These are phyloP conservation scores for Alternaria brassicicola DNA, from an alignment of 2,329 filamentous ascomycete species.

Conservation along the genomic window DNA sequence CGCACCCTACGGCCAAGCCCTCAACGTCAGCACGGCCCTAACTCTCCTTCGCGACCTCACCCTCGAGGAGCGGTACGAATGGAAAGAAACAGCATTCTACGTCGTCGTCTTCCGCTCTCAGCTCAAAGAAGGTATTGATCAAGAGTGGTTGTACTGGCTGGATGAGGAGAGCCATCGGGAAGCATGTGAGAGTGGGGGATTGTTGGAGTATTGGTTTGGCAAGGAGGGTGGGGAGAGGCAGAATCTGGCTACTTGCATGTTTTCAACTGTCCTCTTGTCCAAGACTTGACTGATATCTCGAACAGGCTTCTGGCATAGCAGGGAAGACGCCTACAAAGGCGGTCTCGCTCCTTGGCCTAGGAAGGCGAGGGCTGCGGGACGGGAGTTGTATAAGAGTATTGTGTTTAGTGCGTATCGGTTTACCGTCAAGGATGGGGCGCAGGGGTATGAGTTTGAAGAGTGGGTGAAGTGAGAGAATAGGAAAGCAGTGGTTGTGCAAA, in stretches of 20 bases:
- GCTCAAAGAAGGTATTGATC: constrained; percentile 70
- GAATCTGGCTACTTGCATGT: constrained; percentile 77
- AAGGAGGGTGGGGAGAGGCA: constrained; percentile 69
- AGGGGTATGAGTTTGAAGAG: constrained; percentile 60
- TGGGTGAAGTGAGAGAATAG: constrained; percentile 20
- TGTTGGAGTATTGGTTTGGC: constrained; percentile 95
- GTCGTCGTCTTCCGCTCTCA: constrained; percentile 82
- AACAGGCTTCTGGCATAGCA: constrained; percentile 69
- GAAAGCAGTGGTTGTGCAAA: background rate
- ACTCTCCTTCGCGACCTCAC: constrained; percentile 62
- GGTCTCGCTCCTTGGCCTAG: constrained; percentile 63
- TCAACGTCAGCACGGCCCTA: constrained; percentile 76
- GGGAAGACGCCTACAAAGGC: constrained; percentile 66
- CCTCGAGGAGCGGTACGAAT: constrained; percentile 54
- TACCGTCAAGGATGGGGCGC: constrained; percentile 68
- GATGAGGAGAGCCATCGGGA: constrained; percentile 82
- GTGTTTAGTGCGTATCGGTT: constrained; percentile 55
- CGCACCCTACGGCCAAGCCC: constrained; percentile 71
- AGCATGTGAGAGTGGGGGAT: constrained; percentile 76
- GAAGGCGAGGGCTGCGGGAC: constrained; percentile 57
- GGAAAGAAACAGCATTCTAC: constrained; percentile 73
- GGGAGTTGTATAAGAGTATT: constrained; percentile 54
- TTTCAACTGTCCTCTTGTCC: background rate
- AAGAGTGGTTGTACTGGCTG: constrained; percentile 70
- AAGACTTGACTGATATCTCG: constrained; percentile 1